A percentile compares a stretch with the other conserved stretches of the same genome.
phyloP scores from a whole-genome alignment of 202 grass and related monocot species.

The Hordeum pubiflorum region DNA sequence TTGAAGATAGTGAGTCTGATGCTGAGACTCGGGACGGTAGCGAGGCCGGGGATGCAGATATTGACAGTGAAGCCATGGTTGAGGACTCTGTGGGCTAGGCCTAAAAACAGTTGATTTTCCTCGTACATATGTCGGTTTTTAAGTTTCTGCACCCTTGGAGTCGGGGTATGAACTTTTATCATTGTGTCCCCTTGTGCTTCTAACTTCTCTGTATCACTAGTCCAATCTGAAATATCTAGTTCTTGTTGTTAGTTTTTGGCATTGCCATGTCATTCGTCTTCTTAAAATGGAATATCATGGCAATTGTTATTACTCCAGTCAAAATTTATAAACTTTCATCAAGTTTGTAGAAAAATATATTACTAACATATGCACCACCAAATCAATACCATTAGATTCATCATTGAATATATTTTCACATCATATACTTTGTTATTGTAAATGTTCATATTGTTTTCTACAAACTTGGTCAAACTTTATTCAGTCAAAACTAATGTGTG shows the following conservation, averaged over 20 bases:
- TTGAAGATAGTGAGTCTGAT: constrained; percentile 45
- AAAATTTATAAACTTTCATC: too few species aligned
- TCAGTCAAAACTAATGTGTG: too few species aligned
- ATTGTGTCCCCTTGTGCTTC: constrained; percentile 10
- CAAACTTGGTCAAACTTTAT: too few species aligned
- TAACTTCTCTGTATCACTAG: background rate
- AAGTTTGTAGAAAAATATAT: too few species aligned
- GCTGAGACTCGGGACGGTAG: constrained; percentile 55
- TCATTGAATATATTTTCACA: too few species aligned
- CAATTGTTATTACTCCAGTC: background rate
- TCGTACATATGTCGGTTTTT: constrained; percentile 24
- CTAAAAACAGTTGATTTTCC: background rate
- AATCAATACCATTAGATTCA: too few species aligned
- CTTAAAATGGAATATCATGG: background rate
- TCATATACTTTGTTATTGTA: too few species aligned
- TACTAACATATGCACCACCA: too few species aligned
- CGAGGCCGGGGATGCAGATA: constrained; percentile 17
- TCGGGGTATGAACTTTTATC: background rate
- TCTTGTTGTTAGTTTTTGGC: background rate
- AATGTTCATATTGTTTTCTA: too few species aligned
- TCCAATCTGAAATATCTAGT: constrained; percentile 8
- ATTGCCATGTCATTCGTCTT: background rate
- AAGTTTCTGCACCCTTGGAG: background rate
- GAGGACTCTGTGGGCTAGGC: constrained; percentile 55
- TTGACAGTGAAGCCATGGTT: constrained; percentile 36